Evolutionary conservation across 2,329 filamentous ascomycete species (phyloP).

Genomic region (Chrysoporthe austroafricana): DNA sequence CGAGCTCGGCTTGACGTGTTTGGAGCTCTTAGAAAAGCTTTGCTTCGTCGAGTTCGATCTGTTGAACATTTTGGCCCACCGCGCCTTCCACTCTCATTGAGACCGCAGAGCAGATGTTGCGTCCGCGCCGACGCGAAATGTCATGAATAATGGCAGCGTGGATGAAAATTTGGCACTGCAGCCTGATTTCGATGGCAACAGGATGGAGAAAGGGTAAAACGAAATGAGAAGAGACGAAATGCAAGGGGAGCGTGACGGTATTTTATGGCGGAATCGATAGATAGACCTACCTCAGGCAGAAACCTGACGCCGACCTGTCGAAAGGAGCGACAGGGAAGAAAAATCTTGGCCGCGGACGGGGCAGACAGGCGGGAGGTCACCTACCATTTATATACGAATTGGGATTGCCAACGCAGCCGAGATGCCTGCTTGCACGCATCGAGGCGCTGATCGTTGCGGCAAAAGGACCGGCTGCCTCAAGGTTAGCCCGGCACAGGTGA

Average conservation of each 20-base stretch:
- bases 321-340: constrained; percentile 10
- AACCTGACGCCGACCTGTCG: constrained; percentile 12
- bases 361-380: constrained; percentile 18
- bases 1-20: constrained; percentile 53
- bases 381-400: constrained; percentile 21
- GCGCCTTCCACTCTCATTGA: constrained; percentile 17
- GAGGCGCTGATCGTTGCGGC: constrained; percentile 24
- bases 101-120: neutral
- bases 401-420: neutral
- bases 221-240: neutral
- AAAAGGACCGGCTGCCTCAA: constrained; percentile 19
- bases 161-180: neutral
- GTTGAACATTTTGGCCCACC: constrained; percentile 48
- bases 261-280: neutral
- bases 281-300: constrained; percentile 28
- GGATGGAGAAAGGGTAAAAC: neutral
- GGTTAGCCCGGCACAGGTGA: constrained; percentile 20
- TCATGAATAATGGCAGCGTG: neutral
- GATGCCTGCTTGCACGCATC: constrained; percentile 14
- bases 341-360: constrained; percentile 5
- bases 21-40: constrained; percentile 59
- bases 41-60: constrained; percentile 48
- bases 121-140: neutral
- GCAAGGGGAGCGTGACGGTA: neutral
- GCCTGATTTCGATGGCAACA: neutral